Base-by-base conservation (phyloP, 1,284 basidiomycete species). In the Ceratobasidium sp. region DNA sequence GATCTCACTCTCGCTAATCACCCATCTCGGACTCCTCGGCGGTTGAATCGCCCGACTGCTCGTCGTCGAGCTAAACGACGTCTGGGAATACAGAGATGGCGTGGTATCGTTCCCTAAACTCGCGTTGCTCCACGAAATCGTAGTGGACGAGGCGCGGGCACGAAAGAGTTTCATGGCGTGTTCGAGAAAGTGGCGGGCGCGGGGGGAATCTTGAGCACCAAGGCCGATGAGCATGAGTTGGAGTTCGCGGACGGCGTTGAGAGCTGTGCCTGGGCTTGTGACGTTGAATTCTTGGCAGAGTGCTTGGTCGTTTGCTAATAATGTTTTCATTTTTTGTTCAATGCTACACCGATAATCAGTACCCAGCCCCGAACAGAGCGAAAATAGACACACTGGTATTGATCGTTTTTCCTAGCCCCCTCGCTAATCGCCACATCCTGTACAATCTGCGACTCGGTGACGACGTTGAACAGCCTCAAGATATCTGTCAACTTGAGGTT, bases 1-100 rank as follows among this genome's bases (percentile, higher is more conserved):
- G 27, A 73, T 73, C 47, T 73, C 71, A 27, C 56, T 59, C 44
- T 71, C 67, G 44, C 41, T 59, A 29, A 71, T 71, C 17, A 71
- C 54, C 67, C 67, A 71, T 15, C 54, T 53, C 3, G 67, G 54
- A 27, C 53, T 59, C 9, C 67, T 29, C 6, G 57, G 57, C 15
- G 57, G 67, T 3, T 33, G 53, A 4, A 27, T 29, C 36, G 41
- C 19, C 47, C 24, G 22, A n/a, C 56, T 29, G 22, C 67, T 47
- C n/a, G 53, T 29, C 7, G 54, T 48, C 11, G 67, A 45, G 24
- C 54, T 56, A 24, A 71, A 59, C 14, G 67, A 71, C 19, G 53
- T 47, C 44, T 71, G 67, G 17, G 67, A 71, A 45, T 71, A 71
- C n/a, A 71, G 11, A 1, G 67, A 59, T 5, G 53, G 67, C 4